Evolutionary conservation across 768 basidiomycete species (phyloP).

Genomic region (Daedaleopsis nitida): DNA sequence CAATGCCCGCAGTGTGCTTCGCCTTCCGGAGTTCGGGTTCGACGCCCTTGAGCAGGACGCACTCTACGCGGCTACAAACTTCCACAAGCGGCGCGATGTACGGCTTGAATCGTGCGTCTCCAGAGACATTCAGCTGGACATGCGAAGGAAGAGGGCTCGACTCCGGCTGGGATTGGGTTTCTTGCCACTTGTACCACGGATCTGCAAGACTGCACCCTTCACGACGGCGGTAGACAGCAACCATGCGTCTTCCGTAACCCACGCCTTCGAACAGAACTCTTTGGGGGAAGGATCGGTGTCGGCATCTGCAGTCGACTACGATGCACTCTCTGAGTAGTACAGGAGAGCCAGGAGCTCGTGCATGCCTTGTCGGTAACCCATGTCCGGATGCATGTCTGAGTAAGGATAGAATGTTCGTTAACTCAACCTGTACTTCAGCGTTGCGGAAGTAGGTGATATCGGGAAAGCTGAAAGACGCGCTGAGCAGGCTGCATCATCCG

Average conservation of each 20-base stretch:
- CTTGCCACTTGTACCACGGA: constrained; percentile 66
- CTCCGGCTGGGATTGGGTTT: constrained; percentile 25
- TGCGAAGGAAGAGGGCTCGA: constrained; percentile 45
- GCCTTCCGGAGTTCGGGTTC: constrained; percentile 80
- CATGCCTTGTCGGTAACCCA: constrained; percentile 99
- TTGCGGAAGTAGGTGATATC: constrained; percentile 91
- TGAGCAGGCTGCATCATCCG: not conserved
- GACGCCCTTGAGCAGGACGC: constrained; percentile 65
- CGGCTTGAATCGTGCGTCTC: constrained; percentile 52
- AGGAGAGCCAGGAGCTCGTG: constrained; percentile 93
- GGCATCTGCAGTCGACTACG: constrained; percentile 69
- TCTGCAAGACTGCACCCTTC: constrained; percentile 71
- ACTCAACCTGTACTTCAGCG: constrained; percentile 67
- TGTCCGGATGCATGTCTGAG: constrained; percentile 72
- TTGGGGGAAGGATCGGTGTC: constrained; percentile 41
- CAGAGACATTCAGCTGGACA: constrained; percentile 47
- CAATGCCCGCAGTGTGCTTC: constrained; percentile 80
- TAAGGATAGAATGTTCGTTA: constrained; percentile 90
- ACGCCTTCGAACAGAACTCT: constrained; percentile 65
- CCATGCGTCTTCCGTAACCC: constrained; percentile 88
- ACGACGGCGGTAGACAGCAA: constrained; percentile 80
- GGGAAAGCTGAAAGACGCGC: constrained; percentile 70
- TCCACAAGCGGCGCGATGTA: constrained; percentile 85
- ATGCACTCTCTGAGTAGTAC: no score
- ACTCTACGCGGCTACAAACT: constrained; percentile 81